These are phyloP conservation scores for Retiboletus fuscus DNA, from an alignment of 1,284 basidiomycete genomes.

Conservation along the genomic window DNA sequence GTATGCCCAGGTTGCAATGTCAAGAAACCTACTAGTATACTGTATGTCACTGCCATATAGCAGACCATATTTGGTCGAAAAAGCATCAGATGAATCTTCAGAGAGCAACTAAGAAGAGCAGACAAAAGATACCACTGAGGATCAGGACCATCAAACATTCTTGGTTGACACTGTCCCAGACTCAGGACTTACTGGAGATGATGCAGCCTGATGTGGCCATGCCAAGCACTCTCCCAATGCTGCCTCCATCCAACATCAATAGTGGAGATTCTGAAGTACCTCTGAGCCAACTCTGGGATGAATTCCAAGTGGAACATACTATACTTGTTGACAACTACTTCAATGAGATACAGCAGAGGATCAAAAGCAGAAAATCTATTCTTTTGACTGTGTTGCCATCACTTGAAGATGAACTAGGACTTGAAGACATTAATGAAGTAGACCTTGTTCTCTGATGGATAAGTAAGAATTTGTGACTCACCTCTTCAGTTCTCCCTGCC, in stretches of 20 bases:
- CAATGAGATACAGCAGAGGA: not conserved
- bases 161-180: no score
- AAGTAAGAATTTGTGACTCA: conserved; percentile 17
- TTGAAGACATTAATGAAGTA: not conserved
- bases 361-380: conserved; percentile 9
- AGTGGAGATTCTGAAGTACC: not conserved
- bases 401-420: conserved; percentile 11
- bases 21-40: not conserved
- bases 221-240: not conserved
- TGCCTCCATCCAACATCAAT: not conserved
- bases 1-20: no score
- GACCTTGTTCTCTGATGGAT: not conserved
- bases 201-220: no score
- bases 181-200: no score
- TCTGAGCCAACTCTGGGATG: conserved; percentile 10
- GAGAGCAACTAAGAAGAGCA: no score
- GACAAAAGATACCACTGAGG: no score
- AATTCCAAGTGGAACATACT: conserved; percentile 12
- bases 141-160: not conserved
- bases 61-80: not conserved
- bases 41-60: conserved; percentile 3
- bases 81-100: conserved; percentile 6
- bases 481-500: conserved; percentile 15
- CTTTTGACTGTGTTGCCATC: conserved; percentile 2
- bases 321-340: not conserved